Conservation (phyloP, 2,329 filamentous ascomycete species). For the Myotisia sp. region DNA sequence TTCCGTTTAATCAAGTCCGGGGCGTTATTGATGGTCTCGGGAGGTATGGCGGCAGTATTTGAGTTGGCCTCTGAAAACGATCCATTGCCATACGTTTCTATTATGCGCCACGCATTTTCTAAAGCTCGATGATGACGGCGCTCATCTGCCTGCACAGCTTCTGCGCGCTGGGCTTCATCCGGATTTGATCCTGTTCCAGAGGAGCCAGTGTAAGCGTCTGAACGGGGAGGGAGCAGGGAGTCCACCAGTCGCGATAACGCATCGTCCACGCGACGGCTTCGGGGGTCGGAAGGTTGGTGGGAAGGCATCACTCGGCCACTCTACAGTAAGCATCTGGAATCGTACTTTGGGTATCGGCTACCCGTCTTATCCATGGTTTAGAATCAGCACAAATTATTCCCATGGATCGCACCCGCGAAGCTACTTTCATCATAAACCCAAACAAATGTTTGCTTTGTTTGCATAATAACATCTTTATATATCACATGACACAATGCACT, state of each 20-base stretch:
- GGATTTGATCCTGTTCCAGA: conserved; percentile 22
- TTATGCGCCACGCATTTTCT: conserved; percentile 26
- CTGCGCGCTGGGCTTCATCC: conserved; percentile 22
- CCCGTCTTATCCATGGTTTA: too few species aligned
- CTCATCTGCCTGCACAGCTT: conserved; percentile 26
- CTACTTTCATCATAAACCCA: too few species aligned
- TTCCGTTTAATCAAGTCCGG: conserved; percentile 84
- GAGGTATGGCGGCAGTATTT: conserved; percentile 11
- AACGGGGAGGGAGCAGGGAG: conserved; percentile 24
- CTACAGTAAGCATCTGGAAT: conserved; percentile 6
- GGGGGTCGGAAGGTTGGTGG: conserved; percentile 18
- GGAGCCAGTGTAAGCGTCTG: conserved; percentile 20
- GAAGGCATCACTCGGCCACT: conserved; percentile 13
- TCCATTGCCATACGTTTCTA: conserved; percentile 21
- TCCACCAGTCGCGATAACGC: conserved; percentile 31
- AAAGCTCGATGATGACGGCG: conserved; percentile 22
- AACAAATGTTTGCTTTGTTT: too few species aligned
- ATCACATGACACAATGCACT: too few species aligned
- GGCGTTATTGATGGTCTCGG: conserved; percentile 62
- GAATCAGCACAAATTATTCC: too few species aligned
- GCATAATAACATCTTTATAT: too few species aligned
- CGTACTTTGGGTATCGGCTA: too few species aligned
- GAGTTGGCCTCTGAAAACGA: not conserved
- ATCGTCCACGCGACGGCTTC: conserved; percentile 30
- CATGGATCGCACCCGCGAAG: too few species aligned